Conservation (phyloP, 2,329 filamentous ascomycete species). For the Graphilbum sp. region DNA sequence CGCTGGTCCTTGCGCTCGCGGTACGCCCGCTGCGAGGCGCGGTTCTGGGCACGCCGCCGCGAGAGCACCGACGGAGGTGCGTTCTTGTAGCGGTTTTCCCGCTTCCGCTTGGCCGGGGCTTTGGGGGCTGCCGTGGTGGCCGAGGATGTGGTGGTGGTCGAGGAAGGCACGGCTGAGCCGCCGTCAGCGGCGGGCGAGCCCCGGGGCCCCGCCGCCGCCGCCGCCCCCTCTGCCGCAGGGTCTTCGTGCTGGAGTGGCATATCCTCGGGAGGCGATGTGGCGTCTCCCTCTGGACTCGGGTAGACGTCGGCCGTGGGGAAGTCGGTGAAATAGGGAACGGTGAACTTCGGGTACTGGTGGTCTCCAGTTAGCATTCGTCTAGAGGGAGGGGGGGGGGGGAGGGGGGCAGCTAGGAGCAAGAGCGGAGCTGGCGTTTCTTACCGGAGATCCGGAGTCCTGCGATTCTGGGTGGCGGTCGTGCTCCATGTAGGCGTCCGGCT, state of each 20-base stretch:
- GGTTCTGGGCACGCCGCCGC: slow-evolving; percentile 43
- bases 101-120: slow-evolving; percentile 27
- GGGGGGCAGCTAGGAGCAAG: no score
- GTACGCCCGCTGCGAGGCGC: slow-evolving; percentile 44
- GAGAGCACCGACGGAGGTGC: slow-evolving; percentile 31
- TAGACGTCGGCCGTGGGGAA: slow-evolving; percentile 14
- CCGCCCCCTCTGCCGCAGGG: neutral
- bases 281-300: slow-evolving; percentile 16
- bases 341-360: slow-evolving; percentile 14
- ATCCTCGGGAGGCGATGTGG: slow-evolving; percentile 9
- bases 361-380: no score
- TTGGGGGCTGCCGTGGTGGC: slow-evolving; percentile 13
- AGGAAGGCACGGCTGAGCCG: no score
- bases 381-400: neutral
- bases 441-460: slow-evolving; percentile 21
- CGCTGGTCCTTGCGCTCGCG: slow-evolving; percentile 48
- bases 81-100: slow-evolving; percentile 36
- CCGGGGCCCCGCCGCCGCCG: neutral
- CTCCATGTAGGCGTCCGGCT: slow-evolving; percentile 20
- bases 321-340: slow-evolving; percentile 14
- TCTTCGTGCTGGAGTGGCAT: no score
- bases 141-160: slow-evolving; percentile 2
- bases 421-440: no score
- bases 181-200: slow-evolving; percentile 3
- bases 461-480: slow-evolving; percentile 14